Evolutionary conservation across 2,329 filamentous ascomycete genomes (phyloP), one percentile per base, ranked within the genome.

Genomic region (Teratosphaeria epicoccoides): DNA sequence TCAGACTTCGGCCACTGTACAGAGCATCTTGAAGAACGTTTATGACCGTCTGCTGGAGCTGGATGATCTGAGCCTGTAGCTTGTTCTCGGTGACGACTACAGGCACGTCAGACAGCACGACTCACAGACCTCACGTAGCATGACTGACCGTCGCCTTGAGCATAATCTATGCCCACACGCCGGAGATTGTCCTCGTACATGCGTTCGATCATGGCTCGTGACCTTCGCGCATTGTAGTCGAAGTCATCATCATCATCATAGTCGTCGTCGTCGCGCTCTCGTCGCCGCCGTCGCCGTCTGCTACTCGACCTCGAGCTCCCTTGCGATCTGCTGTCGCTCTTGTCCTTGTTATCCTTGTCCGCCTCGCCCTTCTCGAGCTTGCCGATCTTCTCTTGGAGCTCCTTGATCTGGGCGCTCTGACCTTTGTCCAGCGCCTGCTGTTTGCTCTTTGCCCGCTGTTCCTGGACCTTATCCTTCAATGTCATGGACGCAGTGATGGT

Each of bases 401-500:
- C 29, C 50, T 62, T 57, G 44, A 63, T 52, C 51, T 57, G 54
- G 3, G 52, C 50, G 22, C 59, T 54, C 47, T 63, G 61, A 26
- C 50, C 50, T 9, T 50, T 53, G 49, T 63, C 61, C 20, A 51
- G 43, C 20, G 54, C 52, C 25, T 64, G 61, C 53, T 71, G 66
- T 46, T 68, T 63, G 29, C 61, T 59, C 50, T 64, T 67, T 25
- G 67, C 63, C 28, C 63, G 58, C 47, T 56, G 56, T 47, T 63
- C 61, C 37, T 58, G 55, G 7, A 72, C 62, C 25, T 69, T 68
- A 51, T 73, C 70, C 57, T 68, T 69, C 17, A 73, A 61, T n/a
- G 68, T 67, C 59, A 71, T 68, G 26, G 68, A 68, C n/a, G 70
- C 68, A 2, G 68, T 70, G 56, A 73, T 72, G 14, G 70, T 73